These are phyloP conservation scores for Cryptococcus wingfieldii DNA, from an alignment of 1,284 basidiomycete genomes.

Conservation along the genomic window DNA sequence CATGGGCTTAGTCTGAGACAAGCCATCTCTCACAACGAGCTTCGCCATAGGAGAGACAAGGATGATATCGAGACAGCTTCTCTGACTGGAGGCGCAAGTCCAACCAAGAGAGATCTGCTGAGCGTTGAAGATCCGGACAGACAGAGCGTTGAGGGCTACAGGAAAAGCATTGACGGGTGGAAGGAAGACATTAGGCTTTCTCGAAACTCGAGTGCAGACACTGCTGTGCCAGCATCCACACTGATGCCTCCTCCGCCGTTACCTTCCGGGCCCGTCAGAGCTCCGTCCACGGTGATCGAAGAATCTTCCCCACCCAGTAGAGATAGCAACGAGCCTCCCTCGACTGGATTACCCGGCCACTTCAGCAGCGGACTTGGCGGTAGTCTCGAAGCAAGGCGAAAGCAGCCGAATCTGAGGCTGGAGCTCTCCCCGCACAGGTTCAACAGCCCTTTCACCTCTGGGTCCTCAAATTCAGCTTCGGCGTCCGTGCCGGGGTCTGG, in stretches of 20 bases:
- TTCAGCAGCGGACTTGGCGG: conserved; percentile 12
- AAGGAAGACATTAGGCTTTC: conserved; percentile 9
- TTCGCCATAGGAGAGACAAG: conserved; percentile 14
- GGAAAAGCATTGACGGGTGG: too few species aligned
- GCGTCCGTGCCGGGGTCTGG: background rate
- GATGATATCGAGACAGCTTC: conserved; percentile 14
- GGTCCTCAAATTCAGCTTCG: conserved; percentile 6
- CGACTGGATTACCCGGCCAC: conserved; percentile 4
- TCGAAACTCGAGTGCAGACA: conserved; percentile 13
- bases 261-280: conserved; percentile 12
- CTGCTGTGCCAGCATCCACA: conserved; percentile 6
- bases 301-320: conserved; percentile 10
- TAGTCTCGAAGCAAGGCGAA: conserved; percentile 39
- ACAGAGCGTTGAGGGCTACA: too few species aligned
- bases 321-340: background rate
- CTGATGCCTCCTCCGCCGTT: conserved; percentile 1
- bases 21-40: conserved; percentile 30
- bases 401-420: conserved; percentile 43
- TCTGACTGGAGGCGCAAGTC: background rate
- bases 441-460: conserved; percentile 7
- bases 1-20: conserved; percentile 14
- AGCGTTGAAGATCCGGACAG: too few species aligned
- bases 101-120: too few species aligned
- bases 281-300: conserved; percentile 24
- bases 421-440: conserved; percentile 42